Conservation (phyloP, 768 basidiomycete genomes). For the Serpula lacrymans region DNA sequence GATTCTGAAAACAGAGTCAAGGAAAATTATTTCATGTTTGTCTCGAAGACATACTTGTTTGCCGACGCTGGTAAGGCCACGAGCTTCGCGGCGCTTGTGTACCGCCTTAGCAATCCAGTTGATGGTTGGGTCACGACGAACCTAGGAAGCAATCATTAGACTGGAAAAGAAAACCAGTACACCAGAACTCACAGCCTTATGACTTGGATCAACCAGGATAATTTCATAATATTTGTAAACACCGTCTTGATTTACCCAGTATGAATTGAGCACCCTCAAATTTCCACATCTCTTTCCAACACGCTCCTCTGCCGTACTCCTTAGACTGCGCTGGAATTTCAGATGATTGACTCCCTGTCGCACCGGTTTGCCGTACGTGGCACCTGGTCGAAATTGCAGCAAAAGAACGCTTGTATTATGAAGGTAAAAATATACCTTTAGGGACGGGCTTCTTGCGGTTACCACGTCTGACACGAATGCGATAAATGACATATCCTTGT, state of each 20-base stretch:
- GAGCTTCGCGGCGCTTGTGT: conserved; percentile 97
- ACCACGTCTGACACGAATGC: conserved; percentile 94
- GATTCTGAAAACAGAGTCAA: conserved; percentile 57
- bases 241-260: conserved; percentile 99
- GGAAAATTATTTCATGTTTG: conserved; percentile 2
- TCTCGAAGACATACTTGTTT: conserved; percentile 86
- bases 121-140: conserved; percentile 95
- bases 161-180: neutral
- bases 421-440: conserved; percentile 63
- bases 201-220: conserved; percentile 93
- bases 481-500: conserved; percentile 98
- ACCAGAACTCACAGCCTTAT: conserved; percentile 74
- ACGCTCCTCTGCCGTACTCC: conserved; percentile 95
- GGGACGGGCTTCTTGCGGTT: conserved; percentile 99
- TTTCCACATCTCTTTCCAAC: conserved; percentile 96
- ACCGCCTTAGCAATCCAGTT: conserved; percentile 99
- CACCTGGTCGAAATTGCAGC: conserved; percentile 49
- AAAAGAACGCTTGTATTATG: neutral
- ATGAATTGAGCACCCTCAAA: conserved; percentile 94
- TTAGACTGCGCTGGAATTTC: conserved; percentile 93
- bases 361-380: conserved; percentile 98
- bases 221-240: conserved; percentile 99
- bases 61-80: conserved; percentile 94
- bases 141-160: conserved; percentile 38
- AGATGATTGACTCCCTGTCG: conserved; percentile 99